These are phyloP conservation scores for Artemisia tridentata DNA, from an alignment of 129 eudicot genomes.

Conservation along the genomic window DNA sequence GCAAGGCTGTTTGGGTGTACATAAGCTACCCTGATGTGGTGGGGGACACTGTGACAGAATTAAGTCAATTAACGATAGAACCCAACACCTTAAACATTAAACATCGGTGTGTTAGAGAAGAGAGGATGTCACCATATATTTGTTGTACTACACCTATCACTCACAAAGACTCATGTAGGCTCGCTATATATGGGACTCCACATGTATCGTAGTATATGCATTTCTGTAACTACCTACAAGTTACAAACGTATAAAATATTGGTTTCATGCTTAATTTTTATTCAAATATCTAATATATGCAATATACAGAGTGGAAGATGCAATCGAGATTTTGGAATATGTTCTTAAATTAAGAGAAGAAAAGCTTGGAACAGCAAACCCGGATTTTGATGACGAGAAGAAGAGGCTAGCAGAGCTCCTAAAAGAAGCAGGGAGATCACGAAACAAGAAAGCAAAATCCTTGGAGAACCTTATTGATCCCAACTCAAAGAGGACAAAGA, in stretches of 20 bases:
- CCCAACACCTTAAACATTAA: too few species aligned
- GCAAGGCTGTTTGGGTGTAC: too few species aligned
- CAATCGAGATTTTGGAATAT: constrained; percentile 91
- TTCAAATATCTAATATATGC: not conserved
- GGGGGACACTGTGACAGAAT: too few species aligned
- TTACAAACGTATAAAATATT: too few species aligned
- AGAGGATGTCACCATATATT: too few species aligned
- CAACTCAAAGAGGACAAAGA: constrained; percentile 73
- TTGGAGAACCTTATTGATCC: constrained; percentile 97
- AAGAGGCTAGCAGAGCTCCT: constrained; percentile 86
- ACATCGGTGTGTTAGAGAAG: too few species aligned
- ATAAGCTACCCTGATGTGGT: too few species aligned
- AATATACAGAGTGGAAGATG: constrained; percentile 77
- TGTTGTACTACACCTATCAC: not conserved
- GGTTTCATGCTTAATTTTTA: not conserved
- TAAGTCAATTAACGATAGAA: too few species aligned
- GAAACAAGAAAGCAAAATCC: constrained; percentile 89
- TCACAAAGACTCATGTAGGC: not conserved
- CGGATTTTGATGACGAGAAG: constrained; percentile 94
- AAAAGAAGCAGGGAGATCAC: constrained; percentile 91
- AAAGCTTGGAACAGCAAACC: constrained; percentile 96
- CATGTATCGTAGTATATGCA: too few species aligned
- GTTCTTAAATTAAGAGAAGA: constrained; percentile 94
- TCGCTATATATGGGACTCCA: too few species aligned
- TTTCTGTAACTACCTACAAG: too few species aligned